Conservation (phyloP, 805 yeast genomes). For the Wickerhamomyces rabaulensis region DNA sequence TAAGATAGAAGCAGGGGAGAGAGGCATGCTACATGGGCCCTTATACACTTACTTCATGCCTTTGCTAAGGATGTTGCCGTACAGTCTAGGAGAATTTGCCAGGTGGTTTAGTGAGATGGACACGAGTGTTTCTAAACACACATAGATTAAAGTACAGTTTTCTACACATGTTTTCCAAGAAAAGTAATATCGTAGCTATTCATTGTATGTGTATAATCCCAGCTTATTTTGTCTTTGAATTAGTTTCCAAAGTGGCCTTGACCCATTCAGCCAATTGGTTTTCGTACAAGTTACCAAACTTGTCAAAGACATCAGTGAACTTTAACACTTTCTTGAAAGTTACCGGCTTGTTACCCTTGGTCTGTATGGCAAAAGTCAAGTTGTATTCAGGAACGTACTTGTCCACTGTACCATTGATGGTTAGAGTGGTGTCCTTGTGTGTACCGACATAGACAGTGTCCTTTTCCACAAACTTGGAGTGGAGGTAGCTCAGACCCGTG, state of each 20-base stretch:
- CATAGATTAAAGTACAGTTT: slow-evolving; percentile 13
- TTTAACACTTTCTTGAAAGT: slow-evolving; percentile 19
- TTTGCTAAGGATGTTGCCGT: slow-evolving; percentile 61
- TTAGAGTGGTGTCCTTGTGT: slow-evolving; percentile 21
- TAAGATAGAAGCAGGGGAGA: slow-evolving; percentile 53
- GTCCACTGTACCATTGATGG: slow-evolving; percentile 27
- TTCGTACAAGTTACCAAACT: slow-evolving; percentile 38
- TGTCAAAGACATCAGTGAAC: slow-evolving; percentile 31
- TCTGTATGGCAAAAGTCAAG: slow-evolving; percentile 28
- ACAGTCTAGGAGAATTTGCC: slow-evolving; percentile 36
- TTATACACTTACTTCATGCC: slow-evolving; percentile 71
- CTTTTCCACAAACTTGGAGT: slow-evolving; percentile 33
- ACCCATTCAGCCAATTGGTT: slow-evolving; percentile 34
- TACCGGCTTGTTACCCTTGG: slow-evolving; percentile 13
- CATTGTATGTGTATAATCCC: slow-evolving; percentile 16
- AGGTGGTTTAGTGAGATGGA: slow-evolving; percentile 70
- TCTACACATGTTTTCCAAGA: slow-evolving; percentile 30
- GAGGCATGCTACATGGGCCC: slow-evolving; percentile 71
- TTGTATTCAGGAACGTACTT: slow-evolving; percentile 42
- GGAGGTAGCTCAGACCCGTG: slow-evolving; percentile 34
- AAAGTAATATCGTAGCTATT: neutral
- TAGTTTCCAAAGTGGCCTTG: slow-evolving; percentile 27
- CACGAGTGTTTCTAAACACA: slow-evolving; percentile 15
- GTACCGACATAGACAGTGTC: slow-evolving; percentile 41
- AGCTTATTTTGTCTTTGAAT: slow-evolving; percentile 1